Base-by-base conservation (phyloP, 2,329 filamentous ascomycete genomes). In the Scedosporium dehoogii region DNA sequence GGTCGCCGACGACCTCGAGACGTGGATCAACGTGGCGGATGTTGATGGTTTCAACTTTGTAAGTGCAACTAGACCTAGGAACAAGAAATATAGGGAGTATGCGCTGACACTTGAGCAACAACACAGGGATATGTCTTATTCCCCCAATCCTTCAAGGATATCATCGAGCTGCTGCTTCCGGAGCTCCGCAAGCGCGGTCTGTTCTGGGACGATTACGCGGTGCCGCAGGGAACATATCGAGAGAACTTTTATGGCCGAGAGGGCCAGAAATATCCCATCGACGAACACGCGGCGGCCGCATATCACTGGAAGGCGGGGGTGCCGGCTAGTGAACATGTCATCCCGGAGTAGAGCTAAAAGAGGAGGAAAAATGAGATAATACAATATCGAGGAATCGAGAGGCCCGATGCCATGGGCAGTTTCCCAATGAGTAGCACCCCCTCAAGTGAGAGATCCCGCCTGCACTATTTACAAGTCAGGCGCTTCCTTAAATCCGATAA, bases 1-100 rank as follows among this genome's bases (percentile, higher is more conserved):
- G 66, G 86, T 90, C 1, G 88, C 85, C 0, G 87, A 91, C 69
- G 79, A 81, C 53, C 77, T 91, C 62, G 85, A 91, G 72, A 73
- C 76, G 0, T 91, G 88, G 87, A 76, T 90, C 0, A 69, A 76
- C 5, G 87, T 89, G 70, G 86, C 85, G 0, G 88, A 89, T 66
- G 81, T 91, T 1, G 88, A 91, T 69, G 88, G 88, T 0, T 91
- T 91, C 73, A 91, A 91, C 69, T 80, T 91, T 70, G 86, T 86
- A 70, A 25, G 41, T 59, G 75, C 82, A 72, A 48, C 2, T 10
- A 4, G n/a, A 21, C 5, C 2, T 7, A 57, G 5, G 10, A 6
- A 12, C 5, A 21, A 48, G 6, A 3, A 5, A 10, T 12, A 14
- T 51, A 6, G 29, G 6, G 64, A 44, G 69, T 58, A 14, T 1